Percentiles rank a stretch among this genome's conserved stretches.
phyloP scores from a whole-genome alignment of 208 protist genomes.

The Crithidia acanthocephali region DNA sequence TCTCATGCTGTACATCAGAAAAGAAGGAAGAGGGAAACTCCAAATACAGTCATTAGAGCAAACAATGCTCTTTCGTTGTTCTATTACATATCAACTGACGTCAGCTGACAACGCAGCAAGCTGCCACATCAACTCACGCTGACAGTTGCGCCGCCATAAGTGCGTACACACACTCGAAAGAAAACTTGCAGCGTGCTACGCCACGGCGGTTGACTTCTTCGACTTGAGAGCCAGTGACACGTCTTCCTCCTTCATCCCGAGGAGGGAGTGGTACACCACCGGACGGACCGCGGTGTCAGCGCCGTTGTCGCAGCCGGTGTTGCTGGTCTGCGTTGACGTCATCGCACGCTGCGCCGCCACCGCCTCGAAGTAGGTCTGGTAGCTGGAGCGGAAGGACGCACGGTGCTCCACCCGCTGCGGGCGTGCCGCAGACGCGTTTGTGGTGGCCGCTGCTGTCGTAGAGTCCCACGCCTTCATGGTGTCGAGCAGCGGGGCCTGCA shows the following conservation, averaged over 20 bases:
- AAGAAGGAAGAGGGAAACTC: background rate
- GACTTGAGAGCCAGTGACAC: background rate
- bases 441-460: background rate
- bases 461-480: constrained; percentile 22
- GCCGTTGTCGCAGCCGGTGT: background rate
- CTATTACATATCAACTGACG: too few relatives aligned
- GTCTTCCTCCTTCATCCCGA: constrained; percentile 24
- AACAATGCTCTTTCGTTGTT: too few relatives aligned
- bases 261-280: constrained; percentile 21
- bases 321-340: background rate
- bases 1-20: too few relatives aligned
- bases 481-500: constrained; percentile 17
- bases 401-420: constrained; percentile 11
- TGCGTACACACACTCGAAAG: too few relatives aligned
- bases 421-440: background rate
- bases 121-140: too few relatives aligned
- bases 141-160: too few relatives aligned
- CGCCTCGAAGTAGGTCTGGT: constrained; percentile 26
- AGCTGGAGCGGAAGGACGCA: constrained; percentile 4
- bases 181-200: too few relatives aligned
- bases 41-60: too few relatives aligned
- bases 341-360: constrained; percentile 12
- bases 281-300: background rate
- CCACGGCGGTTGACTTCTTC: constrained; percentile 13
- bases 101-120: too few relatives aligned